These are phyloP conservation scores for Botrytis galanthina DNA, from an alignment of 2,329 filamentous ascomycete species.

Conservation along the genomic window DNA sequence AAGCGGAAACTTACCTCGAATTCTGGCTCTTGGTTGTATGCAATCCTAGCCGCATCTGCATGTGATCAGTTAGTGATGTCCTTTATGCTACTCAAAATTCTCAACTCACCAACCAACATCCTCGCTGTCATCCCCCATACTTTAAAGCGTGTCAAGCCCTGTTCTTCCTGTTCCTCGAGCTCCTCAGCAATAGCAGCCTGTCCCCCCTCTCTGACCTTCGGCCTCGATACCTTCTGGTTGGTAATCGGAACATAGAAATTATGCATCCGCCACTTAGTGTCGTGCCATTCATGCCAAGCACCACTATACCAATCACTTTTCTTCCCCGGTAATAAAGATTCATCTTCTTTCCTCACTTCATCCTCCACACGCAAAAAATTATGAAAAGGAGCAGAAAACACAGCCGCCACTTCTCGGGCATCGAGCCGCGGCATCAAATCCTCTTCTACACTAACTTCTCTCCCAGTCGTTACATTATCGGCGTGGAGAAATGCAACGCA, in stretches of 20 bases:
- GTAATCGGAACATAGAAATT: constrained; percentile 86
- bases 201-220: constrained; percentile 42
- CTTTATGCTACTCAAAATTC: neutral
- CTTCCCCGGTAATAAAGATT: constrained; percentile 31
- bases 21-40: constrained; percentile 78
- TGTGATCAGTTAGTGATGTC: neutral
- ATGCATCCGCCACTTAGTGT: constrained; percentile 78
- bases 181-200: constrained; percentile 47
- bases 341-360: constrained; percentile 45
- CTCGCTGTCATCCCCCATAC: constrained; percentile 95
- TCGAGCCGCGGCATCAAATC: constrained; percentile 77
- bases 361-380: constrained; percentile 70
- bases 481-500: constrained; percentile 76
- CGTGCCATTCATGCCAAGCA: constrained; percentile 76
- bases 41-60: constrained; percentile 75
- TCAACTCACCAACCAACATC: constrained; percentile 60
- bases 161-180: constrained; percentile 48
- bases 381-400: constrained; percentile 86
- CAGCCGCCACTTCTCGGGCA: constrained; percentile 86
- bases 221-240: constrained; percentile 66
- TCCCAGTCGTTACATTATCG: constrained; percentile 44
- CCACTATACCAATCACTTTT: constrained; percentile 74
- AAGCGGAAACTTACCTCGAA: constrained; percentile 62
- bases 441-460: constrained; percentile 57
- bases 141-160: constrained; percentile 60